Base-by-base conservation (phyloP, 192 early-diverging fungal genomes). In the Diversispora eburnea region DNA sequence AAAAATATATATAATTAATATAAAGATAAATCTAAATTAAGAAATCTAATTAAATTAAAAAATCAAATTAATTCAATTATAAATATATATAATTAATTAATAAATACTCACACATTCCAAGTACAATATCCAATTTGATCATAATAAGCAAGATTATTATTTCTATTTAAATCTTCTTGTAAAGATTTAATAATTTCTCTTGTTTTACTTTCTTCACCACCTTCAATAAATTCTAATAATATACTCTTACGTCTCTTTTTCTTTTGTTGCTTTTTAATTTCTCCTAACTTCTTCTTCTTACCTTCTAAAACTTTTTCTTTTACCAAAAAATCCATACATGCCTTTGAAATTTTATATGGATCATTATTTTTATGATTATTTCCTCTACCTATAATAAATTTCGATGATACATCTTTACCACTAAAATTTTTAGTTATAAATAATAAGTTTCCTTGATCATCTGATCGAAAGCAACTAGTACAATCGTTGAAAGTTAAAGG, bases 51-150 rank as follows among this genome's bases (percentile, higher is more conserved):
- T n/a, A n/a, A n/a, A n/a, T n/a, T n/a, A n/a, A n/a, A n/a, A n/a
- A n/a, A n/a, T n/a, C n/a, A n/a, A n/a, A n/a, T n/a, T n/a, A n/a
- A n/a, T n/a, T n/a, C n/a, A n/a, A n/a, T n/a, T n/a, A n/a, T n/a
- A n/a, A n/a, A n/a, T n/a, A n/a, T 3, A 8, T 13, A 46, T n/a
- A 19, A 66, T 46, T 66, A 66, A 33, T 33, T 33, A 33, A 33
- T 48, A 47, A 5, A 8, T 22, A 70, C 68, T 57, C 22, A 70
- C 68, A 47, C 72, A 51, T 73, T 64, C 59, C 60, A 73, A 41
- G 72, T 73, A 52, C 72, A 73, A 64, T 63, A 73, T 63, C 72
- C 72, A 9, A 73, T 22, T 13, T 62, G 20, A 52, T 73, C 72
- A 43, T 73, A 73, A 64, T 73, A 62, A 43, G 10, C 19, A 19